Evolutionary conservation across 352 stramenopile species (phyloP), one percentile per base, ranked within the genome.

Genomic region (Stramenopiles sp.): DNA sequence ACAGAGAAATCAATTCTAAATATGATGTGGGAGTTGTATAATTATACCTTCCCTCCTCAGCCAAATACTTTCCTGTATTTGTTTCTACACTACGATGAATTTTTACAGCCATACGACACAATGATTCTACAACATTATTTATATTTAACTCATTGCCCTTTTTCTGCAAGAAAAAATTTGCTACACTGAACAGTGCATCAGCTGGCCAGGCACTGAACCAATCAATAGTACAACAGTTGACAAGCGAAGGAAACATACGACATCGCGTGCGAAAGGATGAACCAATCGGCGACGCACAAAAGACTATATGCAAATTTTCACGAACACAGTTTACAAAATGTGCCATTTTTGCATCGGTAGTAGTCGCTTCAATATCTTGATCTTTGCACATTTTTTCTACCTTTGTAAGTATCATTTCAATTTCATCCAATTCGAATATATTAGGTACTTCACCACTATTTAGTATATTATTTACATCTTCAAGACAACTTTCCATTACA

Each of bases 11-110:
- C n/a, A 91, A 60, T 46, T 90, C 74, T 2, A 91, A 50, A 43
- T 90, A 91, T 40, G 66, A 84, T 29, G 73, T 91, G 0, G 74
- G 73, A 3, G 74, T 90, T n/a, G 74, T 84, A 43, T 90, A 89
- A 46, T 81, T 87, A 8, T 68, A 52, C 10, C 58, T 63, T 5
- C 69, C 64, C 40, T 83, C 62, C 17, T 81, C 57, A 29, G 76
- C 55, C 5, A 58, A 51, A 42, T 66, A 85, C 26, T 72, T 70
- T 5, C 48, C 50, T 19, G 59, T 58, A 0, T 71, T 71, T 19
- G 64, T 52, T 45, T 87, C 71, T 7, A 88, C 73, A 24, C 60
- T 76, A 21, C 68, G 61, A 44, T 89, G 73, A 38, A 88, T 85
- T 3, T 65, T 79, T 19, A 89, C 72, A 1, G 68, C 71, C 65